Conservation (phyloP, 345 rosid genomes). For the Hevea brasiliensis region DNA sequence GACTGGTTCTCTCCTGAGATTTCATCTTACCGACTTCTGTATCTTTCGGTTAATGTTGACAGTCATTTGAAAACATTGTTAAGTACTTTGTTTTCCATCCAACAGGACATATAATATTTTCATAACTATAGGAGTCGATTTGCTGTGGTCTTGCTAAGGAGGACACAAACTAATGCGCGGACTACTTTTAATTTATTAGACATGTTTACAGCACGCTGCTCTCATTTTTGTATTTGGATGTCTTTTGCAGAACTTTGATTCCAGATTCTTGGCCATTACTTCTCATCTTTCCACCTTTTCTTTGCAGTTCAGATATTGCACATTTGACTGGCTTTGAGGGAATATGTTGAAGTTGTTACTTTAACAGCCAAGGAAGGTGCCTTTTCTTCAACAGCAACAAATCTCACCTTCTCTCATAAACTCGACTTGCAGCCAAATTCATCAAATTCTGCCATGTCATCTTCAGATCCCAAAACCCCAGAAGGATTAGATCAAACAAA, state of each 20-base stretch:
- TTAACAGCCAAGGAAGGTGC: not conserved
- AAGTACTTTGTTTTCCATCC: not conserved
- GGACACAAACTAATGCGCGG: not conserved
- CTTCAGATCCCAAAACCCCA: conserved; percentile 13
- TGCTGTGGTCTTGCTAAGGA: not conserved
- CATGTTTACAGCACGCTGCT: not conserved
- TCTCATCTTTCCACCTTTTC: not conserved
- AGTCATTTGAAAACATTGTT: not conserved
- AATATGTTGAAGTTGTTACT: conserved; percentile 5
- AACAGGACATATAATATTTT: not conserved
- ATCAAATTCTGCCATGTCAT: not conserved
- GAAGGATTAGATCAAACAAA: not conserved
- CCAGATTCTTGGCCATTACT: not conserved
- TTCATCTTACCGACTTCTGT: not conserved
- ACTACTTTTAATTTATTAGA: not conserved
- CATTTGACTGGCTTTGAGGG: not conserved
- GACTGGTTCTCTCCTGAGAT: not conserved
- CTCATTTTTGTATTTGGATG: not conserved
- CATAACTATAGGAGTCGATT: not conserved
- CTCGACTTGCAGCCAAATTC: not conserved
- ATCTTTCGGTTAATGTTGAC: not conserved
- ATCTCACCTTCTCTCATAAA: not conserved
- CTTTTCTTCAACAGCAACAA: not conserved
- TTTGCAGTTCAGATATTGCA: not conserved
- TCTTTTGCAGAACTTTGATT: not conserved